A percentile compares a stretch with the other conserved stretches of the same genome.
Conservation (phyloP, 129 eudicot species). For the Smallanthus sonchifolius region DNA sequence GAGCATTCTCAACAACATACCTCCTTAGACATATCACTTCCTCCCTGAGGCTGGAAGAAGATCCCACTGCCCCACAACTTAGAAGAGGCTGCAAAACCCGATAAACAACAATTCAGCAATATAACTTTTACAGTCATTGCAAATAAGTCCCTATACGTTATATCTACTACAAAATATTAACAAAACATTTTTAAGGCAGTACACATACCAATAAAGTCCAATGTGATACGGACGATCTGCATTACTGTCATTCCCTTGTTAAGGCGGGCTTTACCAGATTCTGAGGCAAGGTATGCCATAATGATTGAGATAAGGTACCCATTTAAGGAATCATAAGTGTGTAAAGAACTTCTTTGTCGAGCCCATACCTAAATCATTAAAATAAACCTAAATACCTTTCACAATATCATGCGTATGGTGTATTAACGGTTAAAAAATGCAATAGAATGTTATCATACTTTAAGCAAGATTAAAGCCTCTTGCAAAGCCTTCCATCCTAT, state of each 20-base stretch:
- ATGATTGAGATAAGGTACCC: slow-evolving; percentile 68
- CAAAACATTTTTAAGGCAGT: neutral
- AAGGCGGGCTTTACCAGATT: slow-evolving; percentile 51
- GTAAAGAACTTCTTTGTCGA: slow-evolving; percentile 70
- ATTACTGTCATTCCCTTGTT: slow-evolving; percentile 59
- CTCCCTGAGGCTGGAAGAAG: slow-evolving; percentile 52
- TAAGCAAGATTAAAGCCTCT: slow-evolving; percentile 74
- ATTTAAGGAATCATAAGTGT: slow-evolving; percentile 75
- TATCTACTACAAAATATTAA: neutral
- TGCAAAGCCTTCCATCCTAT: slow-evolving; percentile 65
- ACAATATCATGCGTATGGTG: neutral
- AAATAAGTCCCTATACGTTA: slow-evolving; percentile 6
- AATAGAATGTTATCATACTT: slow-evolving; percentile 38
- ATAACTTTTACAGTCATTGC: slow-evolving; percentile 3
- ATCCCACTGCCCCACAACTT: slow-evolving; percentile 75
- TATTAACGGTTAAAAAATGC: neutral
- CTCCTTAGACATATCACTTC: slow-evolving; percentile 47
- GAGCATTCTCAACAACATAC: slow-evolving; percentile 29
- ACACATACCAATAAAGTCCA: slow-evolving; percentile 80
- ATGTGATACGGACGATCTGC: slow-evolving; percentile 74
- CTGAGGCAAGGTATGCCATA: slow-evolving; percentile 72
- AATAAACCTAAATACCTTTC: neutral
- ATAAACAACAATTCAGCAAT: slow-evolving; percentile 1
- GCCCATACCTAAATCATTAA: slow-evolving; percentile 80
- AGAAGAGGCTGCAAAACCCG: slow-evolving; percentile 61